Percentiles rank a stretch among this genome's conserved stretches.
These are phyloP conservation scores for Penicillium crustosum DNA, from an alignment of 2,329 filamentous ascomycete species.

Conservation along the genomic window DNA sequence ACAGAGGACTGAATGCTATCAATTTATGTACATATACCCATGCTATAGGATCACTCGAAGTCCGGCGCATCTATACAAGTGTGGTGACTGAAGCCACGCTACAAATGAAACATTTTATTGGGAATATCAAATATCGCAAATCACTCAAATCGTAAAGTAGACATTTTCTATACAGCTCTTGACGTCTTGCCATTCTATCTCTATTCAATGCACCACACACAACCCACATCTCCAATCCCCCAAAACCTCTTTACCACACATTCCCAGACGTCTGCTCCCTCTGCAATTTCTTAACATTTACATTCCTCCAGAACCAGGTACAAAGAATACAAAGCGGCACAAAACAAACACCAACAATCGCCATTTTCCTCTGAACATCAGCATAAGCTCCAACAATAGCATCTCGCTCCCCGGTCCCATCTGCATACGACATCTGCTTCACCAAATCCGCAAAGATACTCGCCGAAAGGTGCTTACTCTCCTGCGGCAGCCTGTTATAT, in stretches of 20 bases:
- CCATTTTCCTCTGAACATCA: slow-evolving; percentile 47
- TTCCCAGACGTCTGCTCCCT: slow-evolving; percentile 11
- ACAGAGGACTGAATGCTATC: background rate
- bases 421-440: slow-evolving; percentile 34
- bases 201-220: background rate
- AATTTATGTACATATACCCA: slow-evolving; percentile 7
- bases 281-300: slow-evolving; percentile 11
- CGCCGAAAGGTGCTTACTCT: slow-evolving; percentile 6
- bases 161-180: background rate
- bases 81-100: background rate
- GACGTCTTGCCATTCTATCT: background rate
- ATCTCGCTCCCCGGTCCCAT: slow-evolving; percentile 43
- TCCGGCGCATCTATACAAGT: background rate
- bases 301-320: slow-evolving; percentile 12
- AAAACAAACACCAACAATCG: slow-evolving; percentile 36
- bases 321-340: slow-evolving; percentile 10
- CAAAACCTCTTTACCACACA: background rate
- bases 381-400: slow-evolving; percentile 51
- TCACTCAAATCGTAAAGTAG: background rate
- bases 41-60: background rate
- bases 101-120: background rate
- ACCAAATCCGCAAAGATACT: slow-evolving; percentile 12
- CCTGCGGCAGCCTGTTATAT: slow-evolving; percentile 2
- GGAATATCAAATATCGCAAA: background rate
- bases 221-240: background rate